Evolutionary conservation across 768 basidiomycete species (phyloP).

Genomic region (Trametes sanguinea): DNA sequence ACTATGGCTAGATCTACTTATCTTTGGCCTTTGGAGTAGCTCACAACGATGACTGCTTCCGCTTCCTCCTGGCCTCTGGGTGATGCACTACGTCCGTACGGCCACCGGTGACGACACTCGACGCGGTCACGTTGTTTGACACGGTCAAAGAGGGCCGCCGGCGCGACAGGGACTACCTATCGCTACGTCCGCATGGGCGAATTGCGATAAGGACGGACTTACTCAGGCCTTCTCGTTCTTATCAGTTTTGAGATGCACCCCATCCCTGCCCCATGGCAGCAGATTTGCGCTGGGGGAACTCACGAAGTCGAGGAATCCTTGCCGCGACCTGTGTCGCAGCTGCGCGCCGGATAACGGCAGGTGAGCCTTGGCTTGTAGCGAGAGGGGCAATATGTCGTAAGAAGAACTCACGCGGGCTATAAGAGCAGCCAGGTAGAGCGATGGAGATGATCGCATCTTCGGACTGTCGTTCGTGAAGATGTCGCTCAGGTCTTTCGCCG

Average conservation of each 20-base stretch:
- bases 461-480: neutral
- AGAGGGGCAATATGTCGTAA: no score
- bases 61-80: no score
- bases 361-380: neutral
- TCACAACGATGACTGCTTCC: no score
- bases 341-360: neutral
- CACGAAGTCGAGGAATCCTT: no score
- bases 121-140: conserved; percentile 10
- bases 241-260: neutral
- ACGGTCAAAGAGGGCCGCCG: conserved; percentile 7
- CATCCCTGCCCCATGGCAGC: neutral
- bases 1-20: no score
- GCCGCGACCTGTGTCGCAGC: neutral
- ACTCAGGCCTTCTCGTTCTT: neutral
- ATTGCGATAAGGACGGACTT: conserved; percentile 3
- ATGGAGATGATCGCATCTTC: no score
- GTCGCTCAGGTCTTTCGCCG: neutral
- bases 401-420: no score
- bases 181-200: neutral
- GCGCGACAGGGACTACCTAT: neutral
- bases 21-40: no score
- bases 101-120: no score
- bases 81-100: no score
- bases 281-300: no score
- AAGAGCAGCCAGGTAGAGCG: no score